Evolutionary conservation across 1,284 basidiomycete genomes (phyloP).

Genomic region (Meira miltonrushii): DNA sequence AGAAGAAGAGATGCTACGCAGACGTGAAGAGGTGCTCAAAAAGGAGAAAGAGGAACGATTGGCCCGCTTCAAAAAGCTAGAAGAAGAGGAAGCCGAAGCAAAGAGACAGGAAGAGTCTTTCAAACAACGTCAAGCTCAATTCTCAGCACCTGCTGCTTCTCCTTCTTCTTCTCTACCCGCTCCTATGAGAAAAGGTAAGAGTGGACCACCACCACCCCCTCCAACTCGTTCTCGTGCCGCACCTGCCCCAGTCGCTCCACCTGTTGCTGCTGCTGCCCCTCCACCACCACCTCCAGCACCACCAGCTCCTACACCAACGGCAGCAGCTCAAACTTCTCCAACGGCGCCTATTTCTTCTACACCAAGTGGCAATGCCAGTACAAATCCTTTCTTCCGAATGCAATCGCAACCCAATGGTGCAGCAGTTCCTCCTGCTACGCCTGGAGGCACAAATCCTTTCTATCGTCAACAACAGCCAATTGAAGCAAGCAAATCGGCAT

Average conservation of each 20-base stretch:
- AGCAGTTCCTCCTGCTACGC: slow-evolving; percentile 18
- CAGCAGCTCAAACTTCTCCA: slow-evolving; percentile 18
- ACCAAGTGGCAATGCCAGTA: slow-evolving; percentile 21
- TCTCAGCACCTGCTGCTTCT: slow-evolving; percentile 21
- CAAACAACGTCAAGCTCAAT: slow-evolving; percentile 39
- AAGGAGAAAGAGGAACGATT: slow-evolving; percentile 44
- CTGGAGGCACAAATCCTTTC: slow-evolving; percentile 43
- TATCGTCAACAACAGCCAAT: slow-evolving; percentile 22
- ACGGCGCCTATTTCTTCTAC: slow-evolving; percentile 10
- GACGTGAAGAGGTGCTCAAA: slow-evolving; percentile 34
- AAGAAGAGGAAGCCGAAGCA: slow-evolving; percentile 46
- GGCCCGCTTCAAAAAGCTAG: slow-evolving; percentile 36
- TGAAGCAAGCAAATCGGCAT: slow-evolving; percentile 1
- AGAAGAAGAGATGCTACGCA: slow-evolving; percentile 38
- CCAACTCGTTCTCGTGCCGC: slow-evolving; percentile 29
- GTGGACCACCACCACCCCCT: slow-evolving; percentile 24
- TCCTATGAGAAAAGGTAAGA: slow-evolving; percentile 17
- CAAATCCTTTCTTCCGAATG: slow-evolving; percentile 45
- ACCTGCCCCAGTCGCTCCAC: slow-evolving; percentile 23
- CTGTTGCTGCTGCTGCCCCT: slow-evolving; percentile 21
- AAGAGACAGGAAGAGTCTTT: slow-evolving; percentile 38
- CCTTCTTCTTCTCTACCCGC: slow-evolving; percentile 29
- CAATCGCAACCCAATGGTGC: slow-evolving; percentile 23
- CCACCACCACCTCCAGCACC: slow-evolving; percentile 26
- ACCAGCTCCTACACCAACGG: slow-evolving; percentile 23